A percentile compares a stretch with the other conserved stretches of the same genome.
phyloP scores from a whole-genome alignment of 495 filamentous ascomycete species.

The Hypoxylon intermedium region DNA sequence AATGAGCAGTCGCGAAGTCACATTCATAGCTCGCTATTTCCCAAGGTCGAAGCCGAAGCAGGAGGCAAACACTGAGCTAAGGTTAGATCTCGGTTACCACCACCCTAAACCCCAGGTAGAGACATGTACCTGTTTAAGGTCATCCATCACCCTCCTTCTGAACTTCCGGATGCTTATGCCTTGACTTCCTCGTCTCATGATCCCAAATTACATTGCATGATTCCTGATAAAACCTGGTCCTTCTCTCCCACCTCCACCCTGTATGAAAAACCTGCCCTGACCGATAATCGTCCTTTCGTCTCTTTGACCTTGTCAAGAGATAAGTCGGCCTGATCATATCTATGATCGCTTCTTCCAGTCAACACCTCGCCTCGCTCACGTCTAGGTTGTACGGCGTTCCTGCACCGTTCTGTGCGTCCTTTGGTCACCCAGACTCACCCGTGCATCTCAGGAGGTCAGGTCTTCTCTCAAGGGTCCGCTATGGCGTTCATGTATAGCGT shows the following conservation, averaged over 20 bases:
- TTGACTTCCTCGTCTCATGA: slow-evolving; percentile 17
- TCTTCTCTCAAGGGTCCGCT: background rate
- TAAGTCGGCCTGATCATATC: slow-evolving; percentile 4
- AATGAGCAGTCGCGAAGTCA: slow-evolving; percentile 13
- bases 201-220: background rate
- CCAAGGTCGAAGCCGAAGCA: slow-evolving; percentile 11
- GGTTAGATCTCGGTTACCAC: slow-evolving; percentile 4
- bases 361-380: slow-evolving; percentile 2
- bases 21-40: slow-evolving; percentile 14
- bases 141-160: slow-evolving; percentile 11
- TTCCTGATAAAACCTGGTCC: background rate
- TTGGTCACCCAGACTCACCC: slow-evolving; percentile 14
- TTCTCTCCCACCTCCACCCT: slow-evolving; percentile 1
- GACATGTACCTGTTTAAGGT: slow-evolving; percentile 4
- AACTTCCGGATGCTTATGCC: slow-evolving; percentile 4
- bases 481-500: slow-evolving; percentile 20
- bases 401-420: slow-evolving; percentile 16
- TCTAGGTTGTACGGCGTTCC: slow-evolving; percentile 22
- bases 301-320: slow-evolving; percentile 3
- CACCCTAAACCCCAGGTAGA: slow-evolving; percentile 1
- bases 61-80: slow-evolving; percentile 7
- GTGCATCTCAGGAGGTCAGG: background rate
- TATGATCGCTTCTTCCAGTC: background rate
- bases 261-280: slow-evolving; percentile 3
- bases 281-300: slow-evolving; percentile 4